Evolutionary conservation across 495 filamentous ascomycete genomes (phyloP), one percentile per base, ranked within the genome.

Genomic region (Penicillium waksmanii): DNA sequence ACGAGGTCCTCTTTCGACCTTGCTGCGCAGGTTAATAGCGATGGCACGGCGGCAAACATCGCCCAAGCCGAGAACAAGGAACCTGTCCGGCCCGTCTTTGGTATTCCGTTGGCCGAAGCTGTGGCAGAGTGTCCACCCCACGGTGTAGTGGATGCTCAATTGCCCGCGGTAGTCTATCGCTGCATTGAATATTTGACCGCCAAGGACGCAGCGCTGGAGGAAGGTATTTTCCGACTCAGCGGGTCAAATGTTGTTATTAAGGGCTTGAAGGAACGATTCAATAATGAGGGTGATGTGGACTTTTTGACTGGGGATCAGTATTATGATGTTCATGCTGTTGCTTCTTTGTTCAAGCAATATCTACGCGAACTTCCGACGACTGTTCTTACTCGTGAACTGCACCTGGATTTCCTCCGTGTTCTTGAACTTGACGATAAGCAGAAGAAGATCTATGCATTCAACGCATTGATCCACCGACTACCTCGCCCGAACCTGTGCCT

Each of bases 81-180:
- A 2, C 81, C 82, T 0, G 78, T 87, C 38, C 84, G 89, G 49
- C 84, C 91, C 38, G 90, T 91, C 8, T 98, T 98, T 72, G 96
- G 95, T 12, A 89, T 90, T 44, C 86, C 92, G 6, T 74, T 98
- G 35, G 85, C 86, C 5, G 94, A 98, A 65, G 95, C 95, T 36
- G 93, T 96, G 5, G 82, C 89, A 63, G 89, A 83, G 67, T 91
- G 88, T 61, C 80, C 84, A 13, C 94, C 94, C 7, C 71, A 81
- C 43, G 92, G 90, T 56, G 77, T 90, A 50, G 77, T 90, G 51
- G 72, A 80, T 58, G 85, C 89, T 18, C 85, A 88, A 48, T 78
- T 98, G 35, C 95, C 95, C 8, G 91, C 96, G n/a, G 95, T 98
- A 1, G 93, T 97, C 43, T 98, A 96, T 77, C 89, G 95, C 46